Evolutionary conservation across 2,329 filamentous ascomycete species (phyloP).

Genomic region (Periconia macrospinosa): DNA sequence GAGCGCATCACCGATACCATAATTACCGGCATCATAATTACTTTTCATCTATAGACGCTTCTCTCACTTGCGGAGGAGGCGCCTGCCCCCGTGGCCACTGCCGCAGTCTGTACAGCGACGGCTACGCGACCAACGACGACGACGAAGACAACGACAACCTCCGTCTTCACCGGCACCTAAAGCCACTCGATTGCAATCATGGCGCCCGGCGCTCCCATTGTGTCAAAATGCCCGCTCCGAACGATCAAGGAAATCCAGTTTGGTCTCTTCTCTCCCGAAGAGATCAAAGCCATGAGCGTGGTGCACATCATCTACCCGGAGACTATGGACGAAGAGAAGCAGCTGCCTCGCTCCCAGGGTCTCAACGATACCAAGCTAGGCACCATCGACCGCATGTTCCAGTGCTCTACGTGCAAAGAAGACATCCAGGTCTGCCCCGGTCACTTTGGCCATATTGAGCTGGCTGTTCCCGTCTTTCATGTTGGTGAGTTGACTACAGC

Average conservation of each 20-base stretch:
- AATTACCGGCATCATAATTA: constrained; percentile 17
- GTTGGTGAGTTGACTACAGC: constrained; percentile 55
- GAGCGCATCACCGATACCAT: constrained; percentile 30
- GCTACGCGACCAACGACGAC: constrained; percentile 11
- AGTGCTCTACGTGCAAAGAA: constrained; percentile 95
- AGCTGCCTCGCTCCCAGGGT: constrained; percentile 86
- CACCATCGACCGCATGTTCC: constrained; percentile 92
- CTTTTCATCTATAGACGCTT: constrained; percentile 17
- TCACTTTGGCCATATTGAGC: constrained; percentile 98
- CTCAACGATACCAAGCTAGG: constrained; percentile 95
- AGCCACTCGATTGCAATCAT: constrained; percentile 47
- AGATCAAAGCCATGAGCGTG: constrained; percentile 99
- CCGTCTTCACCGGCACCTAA: not conserved
- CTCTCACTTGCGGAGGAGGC: constrained; percentile 23
- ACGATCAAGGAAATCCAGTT: constrained; percentile 99
- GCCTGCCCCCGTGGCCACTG: constrained; percentile 31
- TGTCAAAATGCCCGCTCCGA: constrained; percentile 71
- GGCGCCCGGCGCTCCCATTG: constrained; percentile 90
- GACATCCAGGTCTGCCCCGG: constrained; percentile 95
- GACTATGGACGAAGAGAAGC: constrained; percentile 96
- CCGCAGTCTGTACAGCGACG: constrained; percentile 19
- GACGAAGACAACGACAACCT: constrained; percentile 15
- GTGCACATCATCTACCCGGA: constrained; percentile 97
- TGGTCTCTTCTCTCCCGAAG: constrained; percentile 93
- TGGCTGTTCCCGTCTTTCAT: constrained; percentile 95